Evolutionary conservation across 164 flowering plant genomes (phyloP).

Genomic region (Nymphaea thermarum): DNA sequence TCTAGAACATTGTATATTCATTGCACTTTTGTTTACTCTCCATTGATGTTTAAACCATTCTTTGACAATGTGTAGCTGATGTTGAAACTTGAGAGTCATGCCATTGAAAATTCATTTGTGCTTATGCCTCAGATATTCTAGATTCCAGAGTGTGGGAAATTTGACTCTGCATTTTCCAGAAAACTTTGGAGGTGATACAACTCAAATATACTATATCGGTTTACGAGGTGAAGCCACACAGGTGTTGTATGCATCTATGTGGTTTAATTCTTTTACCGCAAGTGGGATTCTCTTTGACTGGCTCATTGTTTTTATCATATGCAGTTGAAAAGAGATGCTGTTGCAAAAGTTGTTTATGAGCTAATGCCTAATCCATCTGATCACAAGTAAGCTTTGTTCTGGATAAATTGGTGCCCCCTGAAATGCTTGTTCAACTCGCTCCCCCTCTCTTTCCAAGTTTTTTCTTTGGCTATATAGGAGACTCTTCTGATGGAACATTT

Average conservation of each 20-base stretch:
- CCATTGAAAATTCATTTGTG: too few relatives aligned
- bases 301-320: not conserved
- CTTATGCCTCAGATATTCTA: conserved; percentile 48
- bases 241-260: conserved; percentile 21
- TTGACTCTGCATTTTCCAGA: conserved; percentile 94
- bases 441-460: not conserved
- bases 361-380: conserved; percentile 95
- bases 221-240: conserved; percentile 95
- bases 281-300: conserved; percentile 1
- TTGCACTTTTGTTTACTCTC: too few relatives aligned
- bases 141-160: conserved; percentile 85
- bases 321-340: conserved; percentile 95
- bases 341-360: conserved; percentile 88
- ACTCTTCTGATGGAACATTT: too few relatives aligned
- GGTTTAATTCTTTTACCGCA: not conserved
- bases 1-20: too few relatives aligned
- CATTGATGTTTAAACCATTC: too few relatives aligned
- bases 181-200: conserved; percentile 77
- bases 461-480: not conserved
- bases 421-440: not conserved
- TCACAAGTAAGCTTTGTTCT: conserved; percentile 48
- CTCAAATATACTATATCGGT: conserved; percentile 83
- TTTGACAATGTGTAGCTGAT: too few relatives aligned
- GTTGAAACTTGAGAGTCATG: too few relatives aligned
- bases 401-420: too few relatives aligned